A percentile compares a stretch with the other conserved stretches of the same genome.
Evolutionary conservation across 1,284 basidiomycete genomes (phyloP).

Genomic region (Volvariella surrecta): DNA sequence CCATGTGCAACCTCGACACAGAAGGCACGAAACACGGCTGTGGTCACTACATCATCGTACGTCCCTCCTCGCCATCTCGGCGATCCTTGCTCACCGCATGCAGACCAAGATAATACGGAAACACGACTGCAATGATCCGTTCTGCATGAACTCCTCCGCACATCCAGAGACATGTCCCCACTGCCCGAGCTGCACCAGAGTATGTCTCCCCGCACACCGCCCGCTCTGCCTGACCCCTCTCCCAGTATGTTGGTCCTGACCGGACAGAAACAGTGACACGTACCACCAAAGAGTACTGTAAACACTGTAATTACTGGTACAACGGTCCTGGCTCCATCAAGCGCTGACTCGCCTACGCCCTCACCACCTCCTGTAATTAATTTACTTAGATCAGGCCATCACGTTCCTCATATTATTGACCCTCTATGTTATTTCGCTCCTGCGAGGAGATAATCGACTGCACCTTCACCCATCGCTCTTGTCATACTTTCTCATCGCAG

Average conservation of each 20-base stretch:
- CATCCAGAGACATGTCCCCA: conserved; percentile 44
- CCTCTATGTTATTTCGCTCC: too few species aligned
- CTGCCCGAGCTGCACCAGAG: conserved; percentile 48
- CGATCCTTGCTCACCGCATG: conserved; percentile 10
- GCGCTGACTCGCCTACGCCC: conserved; percentile 8
- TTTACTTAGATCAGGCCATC: too few species aligned
- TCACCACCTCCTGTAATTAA: too few species aligned
- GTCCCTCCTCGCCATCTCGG: conserved; percentile 17
- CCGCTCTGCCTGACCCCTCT: conserved; percentile 4
- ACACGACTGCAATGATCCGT: conserved; percentile 51
- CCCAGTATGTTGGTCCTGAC: conserved; percentile 64
- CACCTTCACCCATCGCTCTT: too few species aligned
- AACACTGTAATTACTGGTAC: conserved; percentile 59
- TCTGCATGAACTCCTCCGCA: conserved; percentile 46
- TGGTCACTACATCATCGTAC: conserved; percentile 48
- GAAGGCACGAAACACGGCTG: conserved; percentile 71
- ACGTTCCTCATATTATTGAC: too few species aligned
- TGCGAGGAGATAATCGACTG: too few species aligned
- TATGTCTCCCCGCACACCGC: conserved; percentile 15
- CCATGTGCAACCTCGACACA: conserved; percentile 69
- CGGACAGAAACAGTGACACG: conserved; percentile 47
- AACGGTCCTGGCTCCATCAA: conserved; percentile 30
- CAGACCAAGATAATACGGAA: conserved; percentile 53
- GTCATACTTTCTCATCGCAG: too few species aligned
- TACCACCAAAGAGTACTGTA: conserved; percentile 48